Evolutionary conservation across 1,284 basidiomycete genomes (phyloP).

Genomic region (Ganoderma sp.): DNA sequence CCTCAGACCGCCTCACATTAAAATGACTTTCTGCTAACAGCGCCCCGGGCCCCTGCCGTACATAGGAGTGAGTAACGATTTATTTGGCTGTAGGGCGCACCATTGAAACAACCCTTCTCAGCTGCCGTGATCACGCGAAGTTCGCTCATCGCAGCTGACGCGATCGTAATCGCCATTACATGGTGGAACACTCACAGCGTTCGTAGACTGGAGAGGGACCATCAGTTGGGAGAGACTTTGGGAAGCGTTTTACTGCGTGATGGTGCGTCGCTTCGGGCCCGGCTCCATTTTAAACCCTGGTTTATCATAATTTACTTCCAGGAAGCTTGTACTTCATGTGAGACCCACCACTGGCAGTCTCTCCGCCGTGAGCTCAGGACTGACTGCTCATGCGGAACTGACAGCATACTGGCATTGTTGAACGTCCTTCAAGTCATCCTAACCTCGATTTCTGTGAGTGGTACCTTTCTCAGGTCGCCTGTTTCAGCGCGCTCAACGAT

Average conservation of each 20-base stretch:
- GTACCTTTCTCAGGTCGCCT: background rate
- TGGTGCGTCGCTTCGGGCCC: background rate
- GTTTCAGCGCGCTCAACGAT: background rate
- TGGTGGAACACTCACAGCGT: constrained; percentile 3
- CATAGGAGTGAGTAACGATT: background rate
- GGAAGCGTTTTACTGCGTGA: background rate
- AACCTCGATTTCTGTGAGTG: background rate
- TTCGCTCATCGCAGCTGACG: background rate
- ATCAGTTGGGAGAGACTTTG: background rate
- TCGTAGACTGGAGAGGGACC: background rate
- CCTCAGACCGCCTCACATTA: background rate
- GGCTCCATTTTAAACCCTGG: too few species aligned
- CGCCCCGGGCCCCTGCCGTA: background rate
- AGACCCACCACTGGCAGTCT: background rate
- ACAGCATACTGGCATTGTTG: background rate
- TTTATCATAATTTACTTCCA: background rate
- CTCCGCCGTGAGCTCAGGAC: background rate
- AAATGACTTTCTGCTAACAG: background rate
- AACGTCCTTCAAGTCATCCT: background rate
- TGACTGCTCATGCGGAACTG: background rate
- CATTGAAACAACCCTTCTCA: background rate
- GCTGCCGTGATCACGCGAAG: background rate
- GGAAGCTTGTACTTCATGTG: constrained; percentile 6
- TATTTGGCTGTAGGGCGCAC: background rate
- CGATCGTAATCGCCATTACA: background rate